Base-by-base conservation (phyloP, 179 eudicot genomes). In the Vitellaria paradoxa region DNA sequence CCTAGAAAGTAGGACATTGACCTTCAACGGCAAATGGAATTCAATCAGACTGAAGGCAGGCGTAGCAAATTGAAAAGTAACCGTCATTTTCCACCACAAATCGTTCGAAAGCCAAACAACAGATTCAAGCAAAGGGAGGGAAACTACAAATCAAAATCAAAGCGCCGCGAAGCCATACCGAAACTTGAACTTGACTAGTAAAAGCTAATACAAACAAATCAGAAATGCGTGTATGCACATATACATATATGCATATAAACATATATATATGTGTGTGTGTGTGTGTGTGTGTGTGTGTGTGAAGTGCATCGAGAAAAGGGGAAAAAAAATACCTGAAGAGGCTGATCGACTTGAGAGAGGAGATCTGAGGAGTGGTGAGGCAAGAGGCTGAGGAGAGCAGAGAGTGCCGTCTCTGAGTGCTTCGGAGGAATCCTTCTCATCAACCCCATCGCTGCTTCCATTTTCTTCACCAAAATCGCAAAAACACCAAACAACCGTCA, bases 401-500 rank as follows among this genome's bases (percentile, higher is more conserved):
- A 87, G 61, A 94, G 87, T 52, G 97, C 96, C 3, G 96, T 87
- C 23, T 94, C 98, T 0, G 89, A 66, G 67, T 88, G 90, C 81
- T 89, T 94, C 14, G 98, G 98, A 64, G 89, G 96, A 14, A 92
- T 89, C 57, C 98, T 85, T 79, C 98, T 82, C 97, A 94, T 92
- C 87, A 94, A 82, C 18, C 98, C 98, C 98, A 94, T 89, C 24
- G 98, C 98, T 61, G 96, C 98, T 75, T 94, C 98, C 98, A 94
- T 94, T 72, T 73, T 50, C 46, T 18, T 10, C 65, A 12, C 30
- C 37, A 30, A 30, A 30, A 30, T 30, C 37, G 37, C 37, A 30
- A 30, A 30, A 30, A 30, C 37, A 2, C 61, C 74, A 40, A 20
- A 21, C 9, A 47, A 12, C 72, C 53, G 14, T 6, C 21, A 15